Percentiles rank a stretch among this genome's conserved stretches.
Evolutionary conservation across 2,329 filamentous ascomycete species (phyloP).

Genomic region (Aspergillus candidus): DNA sequence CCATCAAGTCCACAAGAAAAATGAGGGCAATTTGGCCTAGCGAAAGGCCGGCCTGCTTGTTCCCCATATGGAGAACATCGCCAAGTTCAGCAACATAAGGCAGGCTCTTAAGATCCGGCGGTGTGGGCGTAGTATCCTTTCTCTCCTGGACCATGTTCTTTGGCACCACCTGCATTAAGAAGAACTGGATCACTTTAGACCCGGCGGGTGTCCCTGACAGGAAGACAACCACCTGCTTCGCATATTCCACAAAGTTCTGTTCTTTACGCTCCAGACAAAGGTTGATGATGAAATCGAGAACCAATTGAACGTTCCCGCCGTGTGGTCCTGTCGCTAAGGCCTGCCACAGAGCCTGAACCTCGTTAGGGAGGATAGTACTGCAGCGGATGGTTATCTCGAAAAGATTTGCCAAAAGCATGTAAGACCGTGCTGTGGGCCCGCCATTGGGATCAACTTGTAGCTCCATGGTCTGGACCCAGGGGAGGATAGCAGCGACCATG

Average conservation of each 20-base stretch:
- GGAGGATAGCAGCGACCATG: constrained; percentile 86
- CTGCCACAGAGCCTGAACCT: constrained; percentile 96
- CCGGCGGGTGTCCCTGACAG: constrained; percentile 79
- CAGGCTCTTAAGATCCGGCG: constrained; percentile 65
- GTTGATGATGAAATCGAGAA: constrained; percentile 93
- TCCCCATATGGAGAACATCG: constrained; percentile 73
- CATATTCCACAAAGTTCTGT: constrained; percentile 96
- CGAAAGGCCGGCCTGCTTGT: constrained; percentile 87
- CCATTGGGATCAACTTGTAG: constrained; percentile 87
- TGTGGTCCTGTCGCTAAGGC: constrained; percentile 89
- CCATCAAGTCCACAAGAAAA: constrained; percentile 89
- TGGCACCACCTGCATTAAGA: constrained; percentile 83
- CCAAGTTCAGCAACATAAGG: constrained; percentile 86
- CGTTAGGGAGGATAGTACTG: constrained; percentile 81
- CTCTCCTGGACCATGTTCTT: constrained; percentile 96
- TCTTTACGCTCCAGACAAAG: constrained; percentile 89
- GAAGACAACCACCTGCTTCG: constrained; percentile 97
- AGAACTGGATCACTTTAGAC: constrained; percentile 87
- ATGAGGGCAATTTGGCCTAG: constrained; percentile 90
- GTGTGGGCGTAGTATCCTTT: constrained; percentile 58
- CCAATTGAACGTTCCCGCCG: constrained; percentile 85
- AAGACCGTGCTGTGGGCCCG: constrained; percentile 82
- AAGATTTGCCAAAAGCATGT: constrained; percentile 89
- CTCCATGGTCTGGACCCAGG: constrained; percentile 94
- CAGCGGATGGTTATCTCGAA: constrained; percentile 95